Evolutionary conservation across 352 stramenopile genomes (phyloP).

Genomic region (Albugo candida): DNA sequence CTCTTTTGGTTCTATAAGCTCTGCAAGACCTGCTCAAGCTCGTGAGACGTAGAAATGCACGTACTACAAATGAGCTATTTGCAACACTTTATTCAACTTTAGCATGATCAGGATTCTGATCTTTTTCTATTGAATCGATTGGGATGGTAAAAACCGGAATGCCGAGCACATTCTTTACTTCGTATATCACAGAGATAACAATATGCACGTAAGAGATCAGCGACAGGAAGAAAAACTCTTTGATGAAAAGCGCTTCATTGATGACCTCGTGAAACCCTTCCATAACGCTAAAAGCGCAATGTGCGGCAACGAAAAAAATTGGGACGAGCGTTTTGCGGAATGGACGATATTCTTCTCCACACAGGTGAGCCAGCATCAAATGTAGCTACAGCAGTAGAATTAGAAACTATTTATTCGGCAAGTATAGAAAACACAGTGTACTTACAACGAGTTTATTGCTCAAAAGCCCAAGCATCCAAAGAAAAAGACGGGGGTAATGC

Average conservation of each 20-base stretch:
- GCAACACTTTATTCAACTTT: too few relatives aligned
- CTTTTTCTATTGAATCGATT: conserved; percentile 1
- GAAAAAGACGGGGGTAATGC: conserved; percentile 53
- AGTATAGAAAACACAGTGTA: not conserved
- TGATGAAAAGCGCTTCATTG: conserved; percentile 63
- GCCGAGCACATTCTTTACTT: conserved; percentile 69
- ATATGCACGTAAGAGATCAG: conserved; percentile 72
- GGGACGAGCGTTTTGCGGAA: conserved; percentile 80
- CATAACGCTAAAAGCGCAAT: conserved; percentile 65
- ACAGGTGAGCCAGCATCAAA: conserved; percentile 75
- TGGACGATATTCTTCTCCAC: conserved; percentile 72
- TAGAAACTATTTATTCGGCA: conserved; percentile 1
- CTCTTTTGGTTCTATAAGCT: too few relatives aligned
- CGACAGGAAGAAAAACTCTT: conserved; percentile 80
- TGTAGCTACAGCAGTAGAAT: conserved; percentile 27
- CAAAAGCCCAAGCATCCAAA: conserved; percentile 74
- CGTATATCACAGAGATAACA: conserved; percentile 70
- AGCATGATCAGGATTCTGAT: not conserved
- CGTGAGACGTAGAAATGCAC: too few relatives aligned
- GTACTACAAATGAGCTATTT: too few relatives aligned
- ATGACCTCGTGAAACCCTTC: conserved; percentile 67
- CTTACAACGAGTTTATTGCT: conserved; percentile 78
- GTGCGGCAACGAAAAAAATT: conserved; percentile 76
- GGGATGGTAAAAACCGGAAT: conserved; percentile 70
- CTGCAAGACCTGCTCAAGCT: too few relatives aligned